phyloP scores from a whole-genome alignment of 441 rosid species.

The Biscutella laevigata region DNA sequence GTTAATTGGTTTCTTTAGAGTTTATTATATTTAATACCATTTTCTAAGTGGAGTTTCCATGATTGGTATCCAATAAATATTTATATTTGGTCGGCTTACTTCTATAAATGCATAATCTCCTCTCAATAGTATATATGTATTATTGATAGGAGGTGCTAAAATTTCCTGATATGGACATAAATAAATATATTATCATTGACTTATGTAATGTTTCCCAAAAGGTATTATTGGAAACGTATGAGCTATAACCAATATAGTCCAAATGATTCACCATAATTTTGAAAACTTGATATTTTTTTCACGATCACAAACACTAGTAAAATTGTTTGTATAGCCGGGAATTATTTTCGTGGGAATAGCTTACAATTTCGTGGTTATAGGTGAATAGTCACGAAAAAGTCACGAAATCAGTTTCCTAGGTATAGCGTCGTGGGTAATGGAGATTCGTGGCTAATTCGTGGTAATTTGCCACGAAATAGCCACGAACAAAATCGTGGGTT shows the following conservation, averaged over 20 bases:
- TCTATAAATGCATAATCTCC: conserved; percentile 14
- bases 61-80: conserved; percentile 19
- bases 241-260: conserved; percentile 16
- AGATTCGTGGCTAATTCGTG: no score
- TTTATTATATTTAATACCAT: neutral
- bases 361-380: no score
- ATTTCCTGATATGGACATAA: conserved; percentile 24
- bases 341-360: no score
- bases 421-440: no score
- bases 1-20: conserved; percentile 1
- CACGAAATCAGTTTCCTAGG: no score
- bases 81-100: conserved; percentile 18
- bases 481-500: no score
- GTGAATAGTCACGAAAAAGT: no score
- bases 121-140: conserved; percentile 2
- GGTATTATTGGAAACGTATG: conserved; percentile 22
- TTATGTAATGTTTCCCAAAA: conserved; percentile 28
- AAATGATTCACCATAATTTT: conserved; percentile 23
- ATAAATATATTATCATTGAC: conserved; percentile 19
- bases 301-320: conserved; percentile 16
- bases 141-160: conserved; percentile 19
- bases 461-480: no score
- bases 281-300: neutral
- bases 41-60: conserved; percentile 16
- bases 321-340: no score